Evolutionary conservation across 306 rosid genomes (phyloP), one percentile per base, ranked within the genome.

Genomic region (Gynostemma pentaphyllum): DNA sequence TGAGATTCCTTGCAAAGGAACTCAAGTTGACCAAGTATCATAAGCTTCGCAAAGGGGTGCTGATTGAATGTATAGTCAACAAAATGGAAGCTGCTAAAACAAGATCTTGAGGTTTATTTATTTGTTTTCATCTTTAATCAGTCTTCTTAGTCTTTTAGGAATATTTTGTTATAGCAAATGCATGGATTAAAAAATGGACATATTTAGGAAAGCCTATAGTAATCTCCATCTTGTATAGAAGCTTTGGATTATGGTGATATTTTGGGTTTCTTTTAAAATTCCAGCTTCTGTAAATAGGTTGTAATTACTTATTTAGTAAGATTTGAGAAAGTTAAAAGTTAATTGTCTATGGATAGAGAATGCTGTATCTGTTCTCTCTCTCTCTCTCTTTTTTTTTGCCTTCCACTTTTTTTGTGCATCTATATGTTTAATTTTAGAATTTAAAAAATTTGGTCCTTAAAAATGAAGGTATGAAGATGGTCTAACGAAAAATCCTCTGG

Each of bases 201-300:
- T 37, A 59, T 59, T 59, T 59, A 59, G 47, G 65, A 37, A 18
- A 37, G 34, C 45, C 34, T 44, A 57, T 52, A 52, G 39, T 27
- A 52, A 27, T 57, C 19, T 36, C 7, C 21, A 19, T 57, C 28
- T 18, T 59, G 65, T 59, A 59, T 59, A 59, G 47, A 59, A 32
- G 65, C 40, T 59, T 59, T 12, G 21, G 30, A 22, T 59, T 57
- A 36, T 57, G 64, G 64, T 36, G 64, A 28, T 18, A 16, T 30
- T 32, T 32, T 32, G 37, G 37, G n/a, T n/a, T n/a, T n/a, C n/a
- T n/a, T n/a, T 29, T 30, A 12, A 54, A 54, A 54, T 54, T 32
- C 30, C 14, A 18, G 26, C 22, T 28, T 55, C 32, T 23, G 63
- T 56, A 34, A 56, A 56, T 32, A 9, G 45, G 45, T 56, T 56